phyloP scores from a whole-genome alignment of 768 basidiomycete genomes.

The Suillus cothurnatus region DNA sequence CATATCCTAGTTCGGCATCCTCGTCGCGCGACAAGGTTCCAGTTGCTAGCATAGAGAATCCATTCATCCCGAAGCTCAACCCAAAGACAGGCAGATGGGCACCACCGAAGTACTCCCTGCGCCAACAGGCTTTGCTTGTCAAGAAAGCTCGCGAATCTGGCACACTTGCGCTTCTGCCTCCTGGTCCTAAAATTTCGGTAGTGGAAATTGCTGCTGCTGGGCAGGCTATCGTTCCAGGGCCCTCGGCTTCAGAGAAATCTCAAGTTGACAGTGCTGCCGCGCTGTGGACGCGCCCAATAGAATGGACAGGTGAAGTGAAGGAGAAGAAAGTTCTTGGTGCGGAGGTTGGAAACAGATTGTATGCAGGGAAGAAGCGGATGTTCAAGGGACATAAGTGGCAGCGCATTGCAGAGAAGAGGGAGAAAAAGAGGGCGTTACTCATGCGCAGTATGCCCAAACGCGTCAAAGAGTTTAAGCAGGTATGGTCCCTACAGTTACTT shows the following conservation, averaged over 20 bases:
- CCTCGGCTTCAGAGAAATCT: constrained; percentile 12
- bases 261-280: neutral
- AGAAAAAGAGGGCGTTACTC: constrained; percentile 52
- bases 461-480: constrained; percentile 66
- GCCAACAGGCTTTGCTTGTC: constrained; percentile 77
- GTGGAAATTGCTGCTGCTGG: constrained; percentile 24
- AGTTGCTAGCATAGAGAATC: constrained; percentile 47
- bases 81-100: constrained; percentile 65
- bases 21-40: constrained; percentile 15
- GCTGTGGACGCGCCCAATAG: constrained; percentile 32
- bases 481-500: constrained; percentile 34
- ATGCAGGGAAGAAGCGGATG: constrained; percentile 79
- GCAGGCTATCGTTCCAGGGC: constrained; percentile 21
- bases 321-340: constrained; percentile 48
- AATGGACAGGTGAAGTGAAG: constrained; percentile 43
- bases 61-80: constrained; percentile 69
- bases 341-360: constrained; percentile 63
- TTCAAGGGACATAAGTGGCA: constrained; percentile 96
- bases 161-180: constrained; percentile 63
- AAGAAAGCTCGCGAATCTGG: constrained; percentile 64
- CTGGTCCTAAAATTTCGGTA: constrained; percentile 57
- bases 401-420: constrained; percentile 50
- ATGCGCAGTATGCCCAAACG: constrained; percentile 73
- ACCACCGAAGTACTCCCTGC: constrained; percentile 69
- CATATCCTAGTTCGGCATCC: constrained; percentile 9